These are phyloP conservation scores for Zancudomyces culisetae DNA, from an alignment of 371 early-diverging fungal genomes.

Conservation along the genomic window DNA sequence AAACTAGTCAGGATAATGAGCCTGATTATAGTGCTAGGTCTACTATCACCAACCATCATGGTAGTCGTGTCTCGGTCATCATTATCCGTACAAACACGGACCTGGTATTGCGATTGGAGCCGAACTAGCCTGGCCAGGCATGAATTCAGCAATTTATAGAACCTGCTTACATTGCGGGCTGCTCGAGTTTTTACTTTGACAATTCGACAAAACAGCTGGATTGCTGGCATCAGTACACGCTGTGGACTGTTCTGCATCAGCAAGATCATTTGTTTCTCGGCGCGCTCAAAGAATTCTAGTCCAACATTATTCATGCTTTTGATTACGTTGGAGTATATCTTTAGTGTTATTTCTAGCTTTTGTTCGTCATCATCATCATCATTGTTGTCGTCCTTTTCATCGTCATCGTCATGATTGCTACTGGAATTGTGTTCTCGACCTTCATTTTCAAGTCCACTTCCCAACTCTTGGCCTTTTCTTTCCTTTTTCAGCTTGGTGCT, in stretches of 20 bases:
- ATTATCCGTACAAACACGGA: no score
- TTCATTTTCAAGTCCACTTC: no score
- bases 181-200: conserved; percentile 38
- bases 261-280: conserved; percentile 35
- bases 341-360: background rate
- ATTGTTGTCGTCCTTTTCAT: no score
- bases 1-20: conserved; percentile 44
- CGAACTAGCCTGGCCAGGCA: conserved; percentile 26
- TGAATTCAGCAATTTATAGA: conserved; percentile 43
- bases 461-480: no score
- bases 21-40: conserved; percentile 21
- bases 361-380: background rate
- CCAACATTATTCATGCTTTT: background rate
- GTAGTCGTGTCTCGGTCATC: no score
- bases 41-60: conserved; percentile 11
- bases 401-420: no score
- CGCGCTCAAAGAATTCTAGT: conserved; percentile 22
- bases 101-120: conserved; percentile 4
- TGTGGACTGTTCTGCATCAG: conserved; percentile 37
- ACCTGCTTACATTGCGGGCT: conserved; percentile 36
- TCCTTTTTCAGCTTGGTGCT: no score
- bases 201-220: conserved; percentile 53
- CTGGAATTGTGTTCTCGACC: no score
- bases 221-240: conserved; percentile 37
- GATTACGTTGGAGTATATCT: conserved; percentile 2